Evolutionary conservation across 140 eudicot species (phyloP).

Genomic region (Ambrosia hybrid): DNA sequence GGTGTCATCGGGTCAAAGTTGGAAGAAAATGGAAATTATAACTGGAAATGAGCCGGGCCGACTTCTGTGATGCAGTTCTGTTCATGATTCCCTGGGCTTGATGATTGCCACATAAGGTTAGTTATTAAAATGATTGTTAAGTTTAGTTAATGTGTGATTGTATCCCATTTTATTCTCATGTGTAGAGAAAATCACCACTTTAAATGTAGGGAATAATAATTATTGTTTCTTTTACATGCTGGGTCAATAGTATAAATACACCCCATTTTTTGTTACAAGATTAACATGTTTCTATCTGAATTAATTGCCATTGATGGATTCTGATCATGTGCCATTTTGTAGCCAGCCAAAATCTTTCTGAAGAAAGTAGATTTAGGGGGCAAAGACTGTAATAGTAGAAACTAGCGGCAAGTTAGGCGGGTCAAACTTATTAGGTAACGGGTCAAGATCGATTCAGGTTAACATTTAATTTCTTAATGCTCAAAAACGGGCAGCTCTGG

Average conservation of each 20-base stretch:
- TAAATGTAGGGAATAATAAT: slow-evolving; percentile 15
- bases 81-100: slow-evolving; percentile 11
- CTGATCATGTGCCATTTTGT: not conserved
- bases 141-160: slow-evolving; percentile 18
- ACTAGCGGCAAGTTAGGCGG: too few relatives aligned
- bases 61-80: not conserved
- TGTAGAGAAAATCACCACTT: slow-evolving; percentile 15
- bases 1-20: slow-evolving; percentile 1
- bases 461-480: too few relatives aligned
- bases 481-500: too few relatives aligned
- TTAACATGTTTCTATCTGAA: not conserved
- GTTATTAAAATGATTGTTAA: slow-evolving; percentile 26
- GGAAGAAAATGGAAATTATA: slow-evolving; percentile 14
- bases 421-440: too few relatives aligned
- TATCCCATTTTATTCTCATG: slow-evolving; percentile 11
- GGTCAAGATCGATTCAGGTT: too few relatives aligned
- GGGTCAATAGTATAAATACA: slow-evolving; percentile 15
- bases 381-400: too few relatives aligned
- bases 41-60: slow-evolving; percentile 23
- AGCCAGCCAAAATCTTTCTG: not conserved
- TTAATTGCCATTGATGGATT: not conserved
- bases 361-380: not conserved
- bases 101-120: slow-evolving; percentile 30
- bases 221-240: slow-evolving; percentile 20
- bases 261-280: slow-evolving; percentile 15